phyloP scores from a whole-genome alignment of 1,284 basidiomycete genomes.

The Tilletia horrida region DNA sequence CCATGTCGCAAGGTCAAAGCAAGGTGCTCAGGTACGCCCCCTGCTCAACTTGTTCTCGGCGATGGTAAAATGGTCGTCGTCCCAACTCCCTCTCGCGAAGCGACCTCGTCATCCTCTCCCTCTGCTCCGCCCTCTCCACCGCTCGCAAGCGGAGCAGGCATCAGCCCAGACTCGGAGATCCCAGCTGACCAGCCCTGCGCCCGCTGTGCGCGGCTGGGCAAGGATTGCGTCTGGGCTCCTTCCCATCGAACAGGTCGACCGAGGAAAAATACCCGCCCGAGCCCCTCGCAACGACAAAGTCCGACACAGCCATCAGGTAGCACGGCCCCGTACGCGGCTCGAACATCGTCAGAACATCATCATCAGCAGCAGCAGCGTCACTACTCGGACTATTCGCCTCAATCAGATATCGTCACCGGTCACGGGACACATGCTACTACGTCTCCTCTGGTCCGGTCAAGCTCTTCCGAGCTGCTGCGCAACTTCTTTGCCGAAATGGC shows the following conservation, averaged over 20 bases:
- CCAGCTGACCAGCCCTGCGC: not conserved
- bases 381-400: too few relatives aligned
- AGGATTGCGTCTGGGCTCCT: conserved; percentile 5
- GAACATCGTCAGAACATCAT: too few relatives aligned
- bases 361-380: too few relatives aligned
- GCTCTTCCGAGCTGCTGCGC: too few relatives aligned
- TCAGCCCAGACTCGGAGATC: not conserved
- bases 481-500: too few relatives aligned
- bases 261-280: not conserved
- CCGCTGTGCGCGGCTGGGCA: conserved; percentile 1
- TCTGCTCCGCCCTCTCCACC: not conserved
- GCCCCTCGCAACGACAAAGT: too few relatives aligned
- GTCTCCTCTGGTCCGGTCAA: too few relatives aligned
- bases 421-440: too few relatives aligned
- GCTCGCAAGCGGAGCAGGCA: not conserved
- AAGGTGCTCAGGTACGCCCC: conserved; percentile 2
- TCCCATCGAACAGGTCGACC: conserved; percentile 9
- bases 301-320: too few relatives aligned
- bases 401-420: too few relatives aligned
- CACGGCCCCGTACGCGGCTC: too few relatives aligned
- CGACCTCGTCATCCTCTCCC: not conserved
- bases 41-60: not conserved
- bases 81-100: not conserved
- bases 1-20: conserved; percentile 4
- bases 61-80: conserved; percentile 2